Base-by-base conservation (phyloP, 2,329 filamentous ascomycete genomes). In the Didymellaceae sp. region DNA sequence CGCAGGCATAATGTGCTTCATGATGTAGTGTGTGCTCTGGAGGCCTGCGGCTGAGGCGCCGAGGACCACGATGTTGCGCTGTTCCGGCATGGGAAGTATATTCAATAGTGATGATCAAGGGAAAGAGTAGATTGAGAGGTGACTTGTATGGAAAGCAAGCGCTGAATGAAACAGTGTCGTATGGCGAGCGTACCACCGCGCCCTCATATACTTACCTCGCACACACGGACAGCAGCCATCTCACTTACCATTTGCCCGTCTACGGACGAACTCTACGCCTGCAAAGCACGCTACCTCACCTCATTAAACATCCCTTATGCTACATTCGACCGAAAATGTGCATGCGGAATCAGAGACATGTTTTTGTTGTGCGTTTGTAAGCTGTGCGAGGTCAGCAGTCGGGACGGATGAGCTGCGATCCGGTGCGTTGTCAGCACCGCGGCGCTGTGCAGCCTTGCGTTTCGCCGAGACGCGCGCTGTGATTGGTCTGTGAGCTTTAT, bases 41-140 rank as follows among this genome's bases (percentile, higher is more conserved):
- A 74, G 52, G 6, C 71, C 71, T 28, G 61, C 58, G 30, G 54
- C 47, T 11, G 67, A 68, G 16, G 57, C 70, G 33, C 71, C 71
- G 4, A 74, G 45, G 26, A 74, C 56, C 39, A 74, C 57, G 32
- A 74, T 73, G 45, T 73, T 72, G 47, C 67, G 65, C 46, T 63
- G 56, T 42, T 70, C 64, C 1, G 65, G 26, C 69, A 72, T 72
- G 45, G 14, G 17, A 11, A 30, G 40, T 8, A 42, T 28, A 20
- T 6, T 24, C n/a, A n/a, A n/a, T n/a, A n/a, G 21, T 24, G 20
- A 24, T 28, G n/a, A 9, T 28, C 26, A 13, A 13, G 26, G n/a
- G 26, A 13, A 9, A 28, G 11, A 28, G 26, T 9, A 13, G 26
- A 28, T 8, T 9, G 26, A 28, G 6, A 13, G 7, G 11, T 5